A percentile compares a stretch with the other conserved stretches of the same genome.
Conservation (phyloP, 1,284 basidiomycete species). For the Tranzscheliella williamsii region DNA sequence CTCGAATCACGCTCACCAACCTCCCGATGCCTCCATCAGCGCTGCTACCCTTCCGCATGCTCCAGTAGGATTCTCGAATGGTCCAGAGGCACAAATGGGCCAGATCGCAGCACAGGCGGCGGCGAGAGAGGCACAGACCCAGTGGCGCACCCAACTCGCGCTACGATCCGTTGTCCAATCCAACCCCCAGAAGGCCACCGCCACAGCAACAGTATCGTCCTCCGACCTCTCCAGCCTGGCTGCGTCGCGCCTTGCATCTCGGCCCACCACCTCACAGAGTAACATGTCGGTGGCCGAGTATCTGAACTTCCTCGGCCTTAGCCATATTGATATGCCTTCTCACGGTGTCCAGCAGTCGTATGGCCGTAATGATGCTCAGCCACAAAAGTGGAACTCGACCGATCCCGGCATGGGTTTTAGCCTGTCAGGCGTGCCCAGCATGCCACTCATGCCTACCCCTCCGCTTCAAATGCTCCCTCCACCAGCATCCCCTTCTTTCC, state of each 20-base stretch:
- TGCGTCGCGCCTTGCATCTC: neutral
- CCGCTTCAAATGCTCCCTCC: slow-evolving; percentile 52
- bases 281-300: slow-evolving; percentile 27
- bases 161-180: slow-evolving; percentile 4
- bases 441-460: slow-evolving; percentile 50
- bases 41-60: slow-evolving; percentile 10
- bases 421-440: slow-evolving; percentile 49
- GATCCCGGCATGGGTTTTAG: slow-evolving; percentile 37
- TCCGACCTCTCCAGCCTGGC: neutral
- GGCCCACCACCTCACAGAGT: neutral
- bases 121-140: slow-evolving; percentile 38
- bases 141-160: slow-evolving; percentile 39
- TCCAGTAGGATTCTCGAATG: slow-evolving; percentile 1
- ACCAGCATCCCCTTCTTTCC: slow-evolving; percentile 34
- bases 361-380: slow-evolving; percentile 8
- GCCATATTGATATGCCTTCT: slow-evolving; percentile 40
- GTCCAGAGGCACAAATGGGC: slow-evolving; percentile 30
- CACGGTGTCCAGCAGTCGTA: slow-evolving; percentile 34
- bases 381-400: slow-evolving; percentile 26
- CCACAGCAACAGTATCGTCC: too few relatives aligned
- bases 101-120: slow-evolving; percentile 43
- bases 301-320: slow-evolving; percentile 36
- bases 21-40: slow-evolving; percentile 5
- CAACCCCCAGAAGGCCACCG: neutral
- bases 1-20: neutral